Evolutionary conservation across 176 grass and related monocot species (phyloP).

Genomic region (Eleusine coracana): DNA sequence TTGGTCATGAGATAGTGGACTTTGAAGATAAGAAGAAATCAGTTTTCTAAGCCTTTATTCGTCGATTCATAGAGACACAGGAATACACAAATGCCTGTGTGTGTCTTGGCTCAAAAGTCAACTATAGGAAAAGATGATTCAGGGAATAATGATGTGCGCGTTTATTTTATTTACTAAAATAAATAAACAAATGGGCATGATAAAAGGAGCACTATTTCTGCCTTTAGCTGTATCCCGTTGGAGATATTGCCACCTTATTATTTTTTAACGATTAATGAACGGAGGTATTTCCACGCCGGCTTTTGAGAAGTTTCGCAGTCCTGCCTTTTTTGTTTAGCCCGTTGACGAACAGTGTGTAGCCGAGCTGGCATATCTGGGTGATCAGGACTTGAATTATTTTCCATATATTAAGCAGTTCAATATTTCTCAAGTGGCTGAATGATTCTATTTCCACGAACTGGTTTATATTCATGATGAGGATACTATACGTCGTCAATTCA

Average conservation of each 20-base stretch:
- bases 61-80: not conserved
- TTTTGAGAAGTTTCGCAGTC: slow-evolving; percentile 20
- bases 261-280: not conserved
- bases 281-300: slow-evolving; percentile 17
- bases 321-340: slow-evolving; percentile 17
- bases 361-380: slow-evolving; percentile 43
- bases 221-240: slow-evolving; percentile 20
- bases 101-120: slow-evolving; percentile 58
- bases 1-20: slow-evolving; percentile 51
- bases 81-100: slow-evolving; percentile 8
- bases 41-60: slow-evolving; percentile 43
- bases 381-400: slow-evolving; percentile 37
- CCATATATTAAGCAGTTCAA: not conserved
- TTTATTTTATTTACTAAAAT: not conserved
- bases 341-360: slow-evolving; percentile 43
- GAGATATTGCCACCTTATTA: slow-evolving; percentile 32
- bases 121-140: slow-evolving; percentile 31
- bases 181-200: slow-evolving; percentile 15
- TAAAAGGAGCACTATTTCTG: slow-evolving; percentile 34
- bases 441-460: not conserved
- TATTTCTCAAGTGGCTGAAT: not conserved
- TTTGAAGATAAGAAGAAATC: slow-evolving; percentile 45
- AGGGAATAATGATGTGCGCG: slow-evolving; percentile 24
- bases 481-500: not conserved
- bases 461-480: not conserved